Conservation (phyloP, 768 basidiomycete species). For the Imleria badia region DNA sequence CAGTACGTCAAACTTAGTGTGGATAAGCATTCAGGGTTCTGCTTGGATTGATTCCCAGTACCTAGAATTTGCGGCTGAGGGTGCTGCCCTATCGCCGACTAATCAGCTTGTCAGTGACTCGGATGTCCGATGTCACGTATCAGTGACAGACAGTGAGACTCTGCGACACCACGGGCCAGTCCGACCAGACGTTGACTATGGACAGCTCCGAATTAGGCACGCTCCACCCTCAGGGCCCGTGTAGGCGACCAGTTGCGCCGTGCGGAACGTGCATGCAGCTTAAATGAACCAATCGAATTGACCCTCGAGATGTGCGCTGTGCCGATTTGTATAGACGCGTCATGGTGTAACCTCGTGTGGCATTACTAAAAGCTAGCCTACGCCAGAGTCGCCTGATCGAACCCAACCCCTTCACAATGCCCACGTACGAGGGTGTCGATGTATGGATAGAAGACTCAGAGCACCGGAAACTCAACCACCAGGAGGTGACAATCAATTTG, state of each 20-base stretch:
- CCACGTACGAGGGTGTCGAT: constrained; percentile 13
- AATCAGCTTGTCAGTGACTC: background rate
- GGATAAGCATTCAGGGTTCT: background rate
- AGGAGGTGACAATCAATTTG: constrained; percentile 5
- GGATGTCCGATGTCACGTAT: too few relatives aligned
- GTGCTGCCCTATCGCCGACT: background rate
- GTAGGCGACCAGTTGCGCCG: background rate
- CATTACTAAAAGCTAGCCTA: background rate
- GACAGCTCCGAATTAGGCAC: background rate
- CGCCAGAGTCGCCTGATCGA: background rate
- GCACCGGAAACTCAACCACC: constrained; percentile 2
- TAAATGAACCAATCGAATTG: background rate
- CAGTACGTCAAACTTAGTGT: background rate
- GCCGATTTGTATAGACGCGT: constrained; percentile 7
- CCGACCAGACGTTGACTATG: background rate
- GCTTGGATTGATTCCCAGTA: background rate
- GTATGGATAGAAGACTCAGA: constrained; percentile 19
- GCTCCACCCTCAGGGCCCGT: background rate
- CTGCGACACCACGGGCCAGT: background rate
- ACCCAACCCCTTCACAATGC: constrained; percentile 10
- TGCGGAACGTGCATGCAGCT: background rate
- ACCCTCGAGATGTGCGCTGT: background rate
- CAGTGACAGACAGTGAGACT: background rate
- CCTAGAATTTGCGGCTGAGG: background rate
- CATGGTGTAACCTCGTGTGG: background rate